These are phyloP conservation scores for Colletotrichum truncatum DNA, from an alignment of 2,329 filamentous ascomycete genomes.

Conservation along the genomic window DNA sequence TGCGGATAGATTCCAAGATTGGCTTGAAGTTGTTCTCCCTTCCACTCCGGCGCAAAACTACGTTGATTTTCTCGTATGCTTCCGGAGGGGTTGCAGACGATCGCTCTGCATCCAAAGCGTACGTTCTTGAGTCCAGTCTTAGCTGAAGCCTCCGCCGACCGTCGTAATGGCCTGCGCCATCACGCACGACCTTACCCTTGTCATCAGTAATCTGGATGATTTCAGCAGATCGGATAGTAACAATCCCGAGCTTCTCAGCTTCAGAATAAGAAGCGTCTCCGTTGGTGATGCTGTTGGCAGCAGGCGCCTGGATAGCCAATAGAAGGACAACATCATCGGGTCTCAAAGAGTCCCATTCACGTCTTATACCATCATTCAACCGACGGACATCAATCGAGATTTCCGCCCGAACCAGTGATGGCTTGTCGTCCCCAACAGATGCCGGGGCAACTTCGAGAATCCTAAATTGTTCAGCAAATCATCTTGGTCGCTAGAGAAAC, in stretches of 20 bases:
- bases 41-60: constrained; percentile 83
- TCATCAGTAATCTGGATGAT: constrained; percentile 89
- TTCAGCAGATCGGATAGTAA: constrained; percentile 81
- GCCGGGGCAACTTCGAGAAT: constrained; percentile 88
- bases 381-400: constrained; percentile 84
- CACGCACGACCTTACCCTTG: constrained; percentile 77
- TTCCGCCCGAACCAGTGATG: constrained; percentile 87
- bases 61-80: constrained; percentile 85
- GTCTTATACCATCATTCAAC: constrained; percentile 77
- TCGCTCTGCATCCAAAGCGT: constrained; percentile 78
- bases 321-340: constrained; percentile 92
- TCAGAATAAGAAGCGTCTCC: constrained; percentile 55
- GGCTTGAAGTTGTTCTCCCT: constrained; percentile 98
- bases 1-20: constrained; percentile 90
- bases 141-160: constrained; percentile 79
- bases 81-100: constrained; percentile 75
- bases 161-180: constrained; percentile 69
- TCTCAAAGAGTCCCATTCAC: constrained; percentile 90
- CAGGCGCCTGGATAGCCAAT: constrained; percentile 74
- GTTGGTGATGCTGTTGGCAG: constrained; percentile 62
- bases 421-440: constrained; percentile 82
- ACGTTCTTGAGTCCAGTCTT: constrained; percentile 81
- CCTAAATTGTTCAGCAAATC: constrained; percentile 39
- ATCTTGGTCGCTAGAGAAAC: not conserved
- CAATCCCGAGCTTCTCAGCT: constrained; percentile 72